These are phyloP conservation scores for Botrytis deweyae DNA, from an alignment of 2,329 filamentous ascomycete genomes.

Conservation along the genomic window DNA sequence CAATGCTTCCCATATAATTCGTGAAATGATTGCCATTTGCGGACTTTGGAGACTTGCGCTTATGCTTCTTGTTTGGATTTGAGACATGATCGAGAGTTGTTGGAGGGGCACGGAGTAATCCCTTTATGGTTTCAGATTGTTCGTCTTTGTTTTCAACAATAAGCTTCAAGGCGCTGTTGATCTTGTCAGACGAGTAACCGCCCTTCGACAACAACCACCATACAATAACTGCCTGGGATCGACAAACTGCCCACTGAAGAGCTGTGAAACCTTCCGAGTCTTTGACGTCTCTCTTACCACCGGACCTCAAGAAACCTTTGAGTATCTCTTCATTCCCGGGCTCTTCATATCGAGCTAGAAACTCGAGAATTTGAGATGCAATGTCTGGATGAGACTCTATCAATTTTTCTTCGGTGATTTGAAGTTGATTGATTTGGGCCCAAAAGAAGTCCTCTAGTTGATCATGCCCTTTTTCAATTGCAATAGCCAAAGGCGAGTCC, in stretches of 20 bases:
- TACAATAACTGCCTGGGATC: not conserved
- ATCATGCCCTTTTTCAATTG: not conserved
- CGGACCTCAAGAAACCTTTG: not conserved
- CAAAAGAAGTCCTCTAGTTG: not conserved
- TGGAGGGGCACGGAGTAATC: not conserved
- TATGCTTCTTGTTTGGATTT: not conserved
- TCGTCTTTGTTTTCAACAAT: not conserved
- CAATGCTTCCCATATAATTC: not conserved
- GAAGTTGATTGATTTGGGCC: not conserved
- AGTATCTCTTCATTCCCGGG: not conserved
- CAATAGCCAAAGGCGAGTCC: not conserved
- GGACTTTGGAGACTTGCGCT: not conserved
- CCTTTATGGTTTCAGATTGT: not conserved
- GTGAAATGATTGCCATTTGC: not conserved
- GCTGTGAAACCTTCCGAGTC: not conserved
- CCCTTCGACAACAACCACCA: conserved; percentile 5
- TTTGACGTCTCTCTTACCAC: not conserved
- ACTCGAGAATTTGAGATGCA: not conserved
- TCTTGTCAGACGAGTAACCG: not conserved
- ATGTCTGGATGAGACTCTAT: no score
- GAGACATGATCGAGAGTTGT: not conserved
- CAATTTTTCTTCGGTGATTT: no score
- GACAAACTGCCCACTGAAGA: not conserved
- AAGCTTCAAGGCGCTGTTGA: not conserved
- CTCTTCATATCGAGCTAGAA: not conserved